Base-by-base conservation (phyloP, 2,329 filamentous ascomycete species). In the Penicillium corylophilum region DNA sequence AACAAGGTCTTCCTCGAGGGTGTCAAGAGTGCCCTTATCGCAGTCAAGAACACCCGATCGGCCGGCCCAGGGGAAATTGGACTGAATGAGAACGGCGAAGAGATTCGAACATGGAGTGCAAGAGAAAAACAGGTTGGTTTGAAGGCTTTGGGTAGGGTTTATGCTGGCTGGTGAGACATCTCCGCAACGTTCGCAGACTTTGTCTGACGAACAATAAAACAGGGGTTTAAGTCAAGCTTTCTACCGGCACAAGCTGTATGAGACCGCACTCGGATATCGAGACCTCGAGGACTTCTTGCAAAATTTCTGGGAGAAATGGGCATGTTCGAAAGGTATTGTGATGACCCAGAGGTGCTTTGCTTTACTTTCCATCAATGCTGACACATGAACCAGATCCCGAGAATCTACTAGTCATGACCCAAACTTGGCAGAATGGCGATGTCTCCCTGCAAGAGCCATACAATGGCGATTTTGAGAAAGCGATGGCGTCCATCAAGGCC, bases 141-240 rank as follows among this genome's bases (percentile, higher is more conserved):
- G 36, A 90, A 86, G 63, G 88, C 89, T 0, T 81, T 93, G 50
- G 87, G 81, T 0, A 79, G 87, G 40, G 88, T 85, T 0, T 94
- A 94, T 69, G 88, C 89, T 1, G 89, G 88, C 0, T 94, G 82
- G 76, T 74, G 59, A 63, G 71, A 40, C 16, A 8, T 16, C 26
- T 26, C 15, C 13, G 13, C 33, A 24, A 12, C 6, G 2, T 9
- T 22, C 5, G 2, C 39, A 26, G 18, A 16, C 10, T 23, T 12
- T 4, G 22, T 12, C 51, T 59, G 35, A 61, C 13, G 13, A 10
- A 13, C 15, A 22, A 29, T 8, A 2, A 2, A 46, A 51, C 35
- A 75, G 84, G 88, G 89, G 89, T 0, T 88, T 93, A 62, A 88
- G 84, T 46, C 88, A 92, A 63, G 80, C 87, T 0, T 93, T 92